These are phyloP conservation scores for Knoxdaviesia capensis DNA, from an alignment of 2,329 filamentous ascomycete genomes.

Conservation along the genomic window DNA sequence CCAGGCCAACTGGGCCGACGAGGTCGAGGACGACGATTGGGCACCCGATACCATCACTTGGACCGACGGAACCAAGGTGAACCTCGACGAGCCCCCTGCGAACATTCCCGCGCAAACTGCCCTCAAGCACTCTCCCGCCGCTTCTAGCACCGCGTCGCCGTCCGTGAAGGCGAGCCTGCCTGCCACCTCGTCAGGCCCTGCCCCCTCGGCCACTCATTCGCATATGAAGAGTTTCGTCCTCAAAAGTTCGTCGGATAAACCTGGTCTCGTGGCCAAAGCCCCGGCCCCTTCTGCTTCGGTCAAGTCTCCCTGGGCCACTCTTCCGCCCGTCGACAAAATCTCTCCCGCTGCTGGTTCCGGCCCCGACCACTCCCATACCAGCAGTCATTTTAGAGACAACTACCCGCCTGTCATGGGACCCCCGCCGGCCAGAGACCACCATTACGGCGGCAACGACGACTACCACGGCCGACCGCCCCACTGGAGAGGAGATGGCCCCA, in stretches of 20 bases:
- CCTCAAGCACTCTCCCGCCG: slow-evolving; percentile 18
- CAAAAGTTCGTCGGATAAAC: slow-evolving; percentile 47
- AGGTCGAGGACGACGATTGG: slow-evolving; percentile 79
- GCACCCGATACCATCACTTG: slow-evolving; percentile 69
- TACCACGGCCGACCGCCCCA: too few species aligned
- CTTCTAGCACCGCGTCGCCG: slow-evolving; percentile 15
- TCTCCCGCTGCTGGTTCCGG: slow-evolving; percentile 33
- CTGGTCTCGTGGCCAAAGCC: slow-evolving; percentile 53
- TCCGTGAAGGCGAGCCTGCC: slow-evolving; percentile 23
- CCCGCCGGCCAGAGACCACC: too few species aligned
- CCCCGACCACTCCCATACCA: too few species aligned
- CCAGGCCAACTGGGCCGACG: slow-evolving; percentile 74
- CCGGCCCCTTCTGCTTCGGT: slow-evolving; percentile 45
- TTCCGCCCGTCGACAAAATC: slow-evolving; percentile 70
- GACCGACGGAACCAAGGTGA: slow-evolving; percentile 75
- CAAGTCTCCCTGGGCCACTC: slow-evolving; percentile 79
- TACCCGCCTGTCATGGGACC: too few species aligned
- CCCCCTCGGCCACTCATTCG: neutral
- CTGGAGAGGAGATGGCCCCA: too few species aligned
- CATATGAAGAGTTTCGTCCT: slow-evolving; percentile 17
- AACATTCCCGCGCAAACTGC: slow-evolving; percentile 6
- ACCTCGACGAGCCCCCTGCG: slow-evolving; percentile 38
- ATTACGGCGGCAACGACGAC: too few species aligned
- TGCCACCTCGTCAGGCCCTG: slow-evolving; percentile 13
- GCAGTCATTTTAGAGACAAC: too few species aligned